Percentiles rank a stretch among this genome's conserved stretches.
Evolutionary conservation across 345 rosid genomes (phyloP).

Genomic region (Brassica nigra): DNA sequence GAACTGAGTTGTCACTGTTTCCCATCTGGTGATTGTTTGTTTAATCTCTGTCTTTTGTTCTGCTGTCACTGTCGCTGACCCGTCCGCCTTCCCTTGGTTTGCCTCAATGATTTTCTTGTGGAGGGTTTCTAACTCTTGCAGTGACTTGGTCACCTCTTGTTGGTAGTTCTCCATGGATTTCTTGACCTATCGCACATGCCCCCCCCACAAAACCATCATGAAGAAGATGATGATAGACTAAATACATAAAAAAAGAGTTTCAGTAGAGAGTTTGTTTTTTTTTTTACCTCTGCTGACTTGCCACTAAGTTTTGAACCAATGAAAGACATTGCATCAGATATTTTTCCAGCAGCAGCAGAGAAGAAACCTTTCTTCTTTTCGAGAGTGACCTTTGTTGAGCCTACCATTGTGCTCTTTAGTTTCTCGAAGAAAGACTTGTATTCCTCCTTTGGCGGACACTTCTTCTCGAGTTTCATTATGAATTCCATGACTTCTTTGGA

Average conservation of each 20-base stretch:
- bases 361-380: not conserved
- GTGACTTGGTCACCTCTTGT: slow-evolving; percentile 17
- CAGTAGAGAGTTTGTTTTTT: not conserved
- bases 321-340: slow-evolving; percentile 29
- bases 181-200: not conserved
- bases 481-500: slow-evolving; percentile 19
- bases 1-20: slow-evolving; percentile 36
- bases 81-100: slow-evolving; percentile 17
- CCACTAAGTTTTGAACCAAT: slow-evolving; percentile 18
- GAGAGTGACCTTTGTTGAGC: not conserved
- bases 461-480: slow-evolving; percentile 34
- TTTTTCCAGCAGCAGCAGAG: slow-evolving; percentile 10
- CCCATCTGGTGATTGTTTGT: slow-evolving; percentile 36
- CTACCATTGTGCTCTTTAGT: slow-evolving; percentile 28
- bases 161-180: slow-evolving; percentile 22
- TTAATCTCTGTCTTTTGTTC: slow-evolving; percentile 23
- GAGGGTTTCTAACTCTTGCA: slow-evolving; percentile 22
- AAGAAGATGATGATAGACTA: not conserved
- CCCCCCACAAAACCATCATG: not conserved
- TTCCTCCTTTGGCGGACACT: slow-evolving; percentile 38
- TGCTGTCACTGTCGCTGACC: not conserved
- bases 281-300: slow-evolving; percentile 31
- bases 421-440: slow-evolving; percentile 37
- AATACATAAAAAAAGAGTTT: not conserved
- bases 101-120: slow-evolving; percentile 7